A percentile compares a stretch with the other conserved stretches of the same genome.
phyloP scores from a whole-genome alignment of 192 early-diverging fungal species.

The Dispira parvispora region DNA sequence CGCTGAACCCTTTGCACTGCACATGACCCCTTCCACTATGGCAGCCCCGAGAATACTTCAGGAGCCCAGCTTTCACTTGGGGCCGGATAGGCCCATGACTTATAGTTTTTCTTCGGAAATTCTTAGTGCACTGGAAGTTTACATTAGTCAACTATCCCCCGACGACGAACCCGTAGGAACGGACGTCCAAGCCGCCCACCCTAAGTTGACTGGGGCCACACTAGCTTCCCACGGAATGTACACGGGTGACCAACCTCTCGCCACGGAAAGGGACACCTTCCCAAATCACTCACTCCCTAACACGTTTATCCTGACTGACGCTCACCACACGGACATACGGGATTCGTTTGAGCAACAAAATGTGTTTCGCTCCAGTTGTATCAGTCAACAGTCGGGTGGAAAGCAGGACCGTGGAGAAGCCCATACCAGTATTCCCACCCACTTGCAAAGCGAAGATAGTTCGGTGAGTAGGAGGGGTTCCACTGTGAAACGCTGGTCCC shows the following conservation, averaged over 20 bases:
- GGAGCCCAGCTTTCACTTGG: not conserved
- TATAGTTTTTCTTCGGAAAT: constrained; percentile 8
- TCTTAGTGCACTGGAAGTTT: not conserved
- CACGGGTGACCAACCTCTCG: not conserved
- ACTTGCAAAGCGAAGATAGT: not conserved
- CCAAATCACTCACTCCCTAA: too few species aligned
- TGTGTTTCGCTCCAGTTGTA: constrained; percentile 11
- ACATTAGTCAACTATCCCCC: not conserved
- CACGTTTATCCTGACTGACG: too few species aligned
- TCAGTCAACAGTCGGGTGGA: not conserved
- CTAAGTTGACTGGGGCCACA: not conserved
- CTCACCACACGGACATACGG: not conserved
- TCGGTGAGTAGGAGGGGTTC: too few species aligned
- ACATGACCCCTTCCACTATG: not conserved
- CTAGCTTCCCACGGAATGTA: not conserved
- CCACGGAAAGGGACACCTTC: too few species aligned
- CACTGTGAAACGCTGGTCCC: constrained; percentile 5
- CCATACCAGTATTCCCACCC: not conserved
- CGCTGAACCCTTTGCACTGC: too few species aligned
- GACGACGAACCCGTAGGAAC: not conserved
- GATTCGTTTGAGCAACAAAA: constrained; percentile 12
- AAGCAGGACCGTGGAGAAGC: not conserved
- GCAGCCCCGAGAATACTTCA: not conserved
- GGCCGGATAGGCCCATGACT: constrained; percentile 6
- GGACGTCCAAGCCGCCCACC: constrained; percentile 7